phyloP scores from a whole-genome alignment of 495 filamentous ascomycete genomes.

The Penicillium ucsense region DNA sequence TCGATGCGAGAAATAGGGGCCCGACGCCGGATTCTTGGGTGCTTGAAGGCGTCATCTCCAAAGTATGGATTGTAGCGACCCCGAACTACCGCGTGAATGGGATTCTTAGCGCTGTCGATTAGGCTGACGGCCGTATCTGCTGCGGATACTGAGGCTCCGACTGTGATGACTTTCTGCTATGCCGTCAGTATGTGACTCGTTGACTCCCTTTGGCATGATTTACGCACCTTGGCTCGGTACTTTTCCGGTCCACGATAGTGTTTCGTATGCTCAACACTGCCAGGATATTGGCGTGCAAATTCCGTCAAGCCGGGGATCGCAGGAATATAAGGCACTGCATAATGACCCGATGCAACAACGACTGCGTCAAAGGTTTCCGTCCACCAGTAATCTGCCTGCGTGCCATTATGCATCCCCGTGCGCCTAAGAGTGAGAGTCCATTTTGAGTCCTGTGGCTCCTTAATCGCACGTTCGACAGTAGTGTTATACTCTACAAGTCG shows the following conservation, averaged over 20 bases:
- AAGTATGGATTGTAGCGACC: constrained; percentile 42
- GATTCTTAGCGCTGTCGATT: constrained; percentile 20
- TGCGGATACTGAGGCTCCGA: constrained; percentile 37
- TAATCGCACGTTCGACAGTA: constrained; percentile 31
- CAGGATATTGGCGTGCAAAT: constrained; percentile 23
- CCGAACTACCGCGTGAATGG: constrained; percentile 30
- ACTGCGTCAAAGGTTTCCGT: constrained; percentile 55
- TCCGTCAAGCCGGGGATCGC: constrained; percentile 36
- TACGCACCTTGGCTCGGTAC: constrained; percentile 28
- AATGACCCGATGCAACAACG: constrained; percentile 74
- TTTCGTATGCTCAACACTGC: constrained; percentile 30
- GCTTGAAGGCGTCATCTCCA: constrained; percentile 40
- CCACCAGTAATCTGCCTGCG: constrained; percentile 34
- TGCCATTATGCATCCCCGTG: constrained; percentile 9
- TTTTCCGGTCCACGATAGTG: constrained; percentile 28
- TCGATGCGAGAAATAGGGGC: constrained; percentile 38
- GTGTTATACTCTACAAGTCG: constrained; percentile 31
- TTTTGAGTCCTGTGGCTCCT: constrained; percentile 16
- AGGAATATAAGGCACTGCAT: constrained; percentile 62
- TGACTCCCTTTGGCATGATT: neutral
- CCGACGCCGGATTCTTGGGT: constrained; percentile 36
- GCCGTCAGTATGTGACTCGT: neutral
- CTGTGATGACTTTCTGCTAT: constrained; percentile 28
- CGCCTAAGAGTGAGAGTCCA: constrained; percentile 30
- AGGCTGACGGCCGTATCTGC: constrained; percentile 32